These are phyloP conservation scores for Rhodofomes roseus DNA, from an alignment of 1,284 basidiomycete species.

Conservation along the genomic window DNA sequence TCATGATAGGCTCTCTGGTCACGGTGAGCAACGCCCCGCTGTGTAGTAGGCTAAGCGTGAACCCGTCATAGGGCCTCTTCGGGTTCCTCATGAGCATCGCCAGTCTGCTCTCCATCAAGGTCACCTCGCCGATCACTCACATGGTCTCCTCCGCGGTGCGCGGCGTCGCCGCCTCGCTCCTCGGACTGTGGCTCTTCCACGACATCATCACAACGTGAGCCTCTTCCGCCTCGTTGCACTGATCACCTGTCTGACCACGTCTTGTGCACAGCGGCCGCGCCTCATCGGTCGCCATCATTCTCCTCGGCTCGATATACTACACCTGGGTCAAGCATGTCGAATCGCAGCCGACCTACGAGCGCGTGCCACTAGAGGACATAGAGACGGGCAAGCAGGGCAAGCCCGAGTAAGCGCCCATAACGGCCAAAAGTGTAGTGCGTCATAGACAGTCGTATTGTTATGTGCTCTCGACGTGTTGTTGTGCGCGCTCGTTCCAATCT, in stretches of 20 bases:
- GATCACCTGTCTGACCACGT: background rate
- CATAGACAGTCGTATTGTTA: background rate
- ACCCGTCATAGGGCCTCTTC: slow-evolving; percentile 55
- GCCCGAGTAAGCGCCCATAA: slow-evolving; percentile 2
- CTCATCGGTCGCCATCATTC: slow-evolving; percentile 75
- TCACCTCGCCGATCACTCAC: slow-evolving; percentile 89
- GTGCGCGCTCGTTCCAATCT: background rate
- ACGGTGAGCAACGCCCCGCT: slow-evolving; percentile 45
- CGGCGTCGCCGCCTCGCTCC: slow-evolving; percentile 75
- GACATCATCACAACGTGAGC: slow-evolving; percentile 72
- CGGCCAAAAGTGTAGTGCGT: background rate
- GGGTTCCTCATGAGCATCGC: slow-evolving; percentile 90
- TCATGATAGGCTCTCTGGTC: slow-evolving; percentile 73
- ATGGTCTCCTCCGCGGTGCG: slow-evolving; percentile 87
- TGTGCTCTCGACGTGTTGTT: background rate
- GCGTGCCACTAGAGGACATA: slow-evolving; percentile 46
- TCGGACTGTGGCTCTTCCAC: slow-evolving; percentile 72
- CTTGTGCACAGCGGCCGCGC: slow-evolving; percentile 62
- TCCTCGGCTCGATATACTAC: slow-evolving; percentile 78
- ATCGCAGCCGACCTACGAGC: slow-evolving; percentile 42
- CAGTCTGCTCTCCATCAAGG: slow-evolving; percentile 85
- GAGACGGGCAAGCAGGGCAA: slow-evolving; percentile 37
- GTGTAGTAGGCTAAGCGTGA: background rate
- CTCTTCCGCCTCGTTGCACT: background rate
- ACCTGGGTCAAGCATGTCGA: slow-evolving; percentile 83